Evolutionary conservation across 1,139 yeast genomes (phyloP), one percentile per base, ranked within the genome.

Genomic region (Saccharomyces hybrid): DNA sequence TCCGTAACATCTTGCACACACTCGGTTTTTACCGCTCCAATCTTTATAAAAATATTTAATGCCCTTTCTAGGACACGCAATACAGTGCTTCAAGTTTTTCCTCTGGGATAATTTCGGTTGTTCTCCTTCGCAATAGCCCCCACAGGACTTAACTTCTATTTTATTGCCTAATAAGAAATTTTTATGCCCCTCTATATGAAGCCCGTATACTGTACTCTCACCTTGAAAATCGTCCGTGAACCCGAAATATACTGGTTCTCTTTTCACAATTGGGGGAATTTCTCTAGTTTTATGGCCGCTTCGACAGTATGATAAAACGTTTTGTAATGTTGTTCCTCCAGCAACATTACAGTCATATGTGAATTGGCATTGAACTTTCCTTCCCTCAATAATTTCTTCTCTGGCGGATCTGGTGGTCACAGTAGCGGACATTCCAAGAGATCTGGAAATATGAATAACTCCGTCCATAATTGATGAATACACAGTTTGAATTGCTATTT

Each of bases 391-490:
- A 7, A 54, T 49, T 13, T 55, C 57, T 5, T 56, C 50, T 44
- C 61, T 57, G 3, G 64, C 64, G 8, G 65, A 58, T 44, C 64
- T 54, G 1, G 67, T 61, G 1, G 67, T 62, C 9, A 63, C 62
- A 4, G 67, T 61, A 1, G 58, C 63, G 11, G 61, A 57, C 14
- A 63, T 59, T 3, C 78, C 78, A 38, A 75, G 62, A 9, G 78
- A 75, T 58, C 78, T 74, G 23, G 75, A 72, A 52, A 75, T 60
- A 51, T 64, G 62, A 25, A 69, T 66, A 51, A 72, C 58, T 46
- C 75, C 75, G 42, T 71, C 66, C 60, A 70, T 58, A 49, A 74
- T 66, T 16, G 66, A 61, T 8, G 66, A 56, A 58, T 64, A 64
- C 26, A 60, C 57, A 14, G 77, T 73, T 32, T 62, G 63, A 38